Conservation (phyloP, 139 green algal genomes). For the Zygnema circumcarinatum region DNA sequence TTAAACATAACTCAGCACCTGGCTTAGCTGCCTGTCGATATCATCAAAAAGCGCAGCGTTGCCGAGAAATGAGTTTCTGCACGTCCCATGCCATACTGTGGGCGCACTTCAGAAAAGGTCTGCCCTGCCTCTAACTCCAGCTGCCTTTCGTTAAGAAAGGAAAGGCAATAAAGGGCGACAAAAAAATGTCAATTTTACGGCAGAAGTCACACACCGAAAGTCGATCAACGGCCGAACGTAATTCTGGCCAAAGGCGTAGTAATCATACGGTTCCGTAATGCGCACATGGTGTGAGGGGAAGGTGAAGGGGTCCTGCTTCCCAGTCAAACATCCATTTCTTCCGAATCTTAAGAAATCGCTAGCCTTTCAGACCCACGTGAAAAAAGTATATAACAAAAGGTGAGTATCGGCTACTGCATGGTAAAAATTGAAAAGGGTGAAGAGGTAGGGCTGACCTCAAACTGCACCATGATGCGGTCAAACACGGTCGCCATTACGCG, state of each 20-base stretch:
- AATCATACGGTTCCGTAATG: constrained; percentile 76
- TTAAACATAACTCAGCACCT: too few species aligned
- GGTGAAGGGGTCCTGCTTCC: constrained; percentile 73
- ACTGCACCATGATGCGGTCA: constrained; percentile 53
- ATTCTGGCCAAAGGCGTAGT: constrained; percentile 94
- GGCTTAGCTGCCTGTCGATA: constrained; percentile 27
- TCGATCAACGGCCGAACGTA: constrained; percentile 91
- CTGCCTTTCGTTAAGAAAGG: background rate
- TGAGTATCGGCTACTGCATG: background rate
- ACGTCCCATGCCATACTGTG: background rate
- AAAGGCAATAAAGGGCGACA: too few species aligned
- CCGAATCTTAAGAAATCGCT: background rate
- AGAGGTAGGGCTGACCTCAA: too few species aligned
- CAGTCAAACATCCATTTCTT: background rate
- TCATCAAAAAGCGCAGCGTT: constrained; percentile 23
- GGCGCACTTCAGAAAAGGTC: background rate
- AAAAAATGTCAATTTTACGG: background rate
- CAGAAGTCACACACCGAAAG: constrained; percentile 70
- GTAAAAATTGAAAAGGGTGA: too few species aligned
- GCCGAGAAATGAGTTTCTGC: constrained; percentile 43
- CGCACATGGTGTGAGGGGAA: constrained; percentile 90
- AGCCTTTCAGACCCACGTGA: background rate
- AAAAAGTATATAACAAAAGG: background rate
- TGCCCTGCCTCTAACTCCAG: background rate
- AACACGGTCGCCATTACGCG: constrained; percentile 40